These are phyloP conservation scores for Cyclotella kingstonii DNA, from an alignment of 108 stramenopile species.

Conservation along the genomic window DNA sequence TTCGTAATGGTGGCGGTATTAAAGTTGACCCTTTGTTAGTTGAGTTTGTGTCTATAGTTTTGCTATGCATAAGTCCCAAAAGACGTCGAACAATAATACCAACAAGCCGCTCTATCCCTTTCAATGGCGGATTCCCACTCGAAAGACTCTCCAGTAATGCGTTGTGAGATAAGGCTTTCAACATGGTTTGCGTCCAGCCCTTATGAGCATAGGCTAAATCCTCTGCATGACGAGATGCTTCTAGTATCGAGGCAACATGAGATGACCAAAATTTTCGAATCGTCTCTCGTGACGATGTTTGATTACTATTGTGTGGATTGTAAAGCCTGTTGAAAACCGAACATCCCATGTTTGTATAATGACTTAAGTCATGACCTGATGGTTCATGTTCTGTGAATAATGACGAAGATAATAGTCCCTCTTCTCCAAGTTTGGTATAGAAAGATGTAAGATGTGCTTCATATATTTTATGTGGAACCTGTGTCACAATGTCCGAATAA, in stretches of 20 bases:
- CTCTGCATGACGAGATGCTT: slow-evolving; percentile 41
- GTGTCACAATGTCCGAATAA: neutral
- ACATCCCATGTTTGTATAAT: slow-evolving; percentile 31
- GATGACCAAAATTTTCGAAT: slow-evolving; percentile 41
- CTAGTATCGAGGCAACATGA: slow-evolving; percentile 33
- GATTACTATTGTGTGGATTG: slow-evolving; percentile 7
- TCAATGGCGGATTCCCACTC: neutral
- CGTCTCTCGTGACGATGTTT: slow-evolving; percentile 11
- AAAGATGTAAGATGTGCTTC: slow-evolving; percentile 20
- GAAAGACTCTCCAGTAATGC: slow-evolving; percentile 23
- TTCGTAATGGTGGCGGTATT: slow-evolving; percentile 41
- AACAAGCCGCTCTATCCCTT: slow-evolving; percentile 28
- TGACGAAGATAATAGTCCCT: slow-evolving; percentile 11
- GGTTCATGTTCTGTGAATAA: slow-evolving; percentile 19
- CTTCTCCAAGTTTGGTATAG: slow-evolving; percentile 16
- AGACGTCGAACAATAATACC: slow-evolving; percentile 34
- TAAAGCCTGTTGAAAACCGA: slow-evolving; percentile 27
- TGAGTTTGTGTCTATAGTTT: neutral
- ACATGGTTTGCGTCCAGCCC: slow-evolving; percentile 25
- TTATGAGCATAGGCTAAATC: slow-evolving; percentile 27
- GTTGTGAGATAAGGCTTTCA: slow-evolving; percentile 33
- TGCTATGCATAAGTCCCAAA: slow-evolving; percentile 29
- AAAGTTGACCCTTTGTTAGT: neutral
- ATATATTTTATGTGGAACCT: slow-evolving; percentile 2
- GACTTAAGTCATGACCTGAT: slow-evolving; percentile 34